Evolutionary conservation across 441 rosid species (phyloP), one percentile per base, ranked within the genome.

Genomic region (Codiaeum variegatum): DNA sequence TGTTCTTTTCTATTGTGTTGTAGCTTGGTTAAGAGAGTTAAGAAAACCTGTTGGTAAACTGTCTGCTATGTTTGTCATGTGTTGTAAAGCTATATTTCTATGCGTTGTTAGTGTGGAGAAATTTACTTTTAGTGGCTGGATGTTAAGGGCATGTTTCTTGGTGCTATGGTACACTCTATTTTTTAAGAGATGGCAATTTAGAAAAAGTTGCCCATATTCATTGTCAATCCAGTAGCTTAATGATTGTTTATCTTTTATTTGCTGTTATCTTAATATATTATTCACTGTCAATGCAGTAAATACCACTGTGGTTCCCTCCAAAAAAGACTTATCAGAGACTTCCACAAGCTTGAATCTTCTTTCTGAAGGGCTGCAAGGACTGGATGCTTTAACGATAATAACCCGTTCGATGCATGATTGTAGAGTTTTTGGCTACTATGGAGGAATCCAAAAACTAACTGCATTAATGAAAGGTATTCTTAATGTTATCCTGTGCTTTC

Each of bases 391-490:
- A 76, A 80, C 80, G 69, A 70, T 90, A 76, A 74, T 85, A 32
- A 83, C 79, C 42, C 85, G 91, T 67, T 90, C 96, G 23, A 78
- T 88, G 80, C 91, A 90, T 84, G 88, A 90, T 80, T 86, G 96
- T 83, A 83, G 84, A 80, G 88, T 86, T 75, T 85, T 90, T 84
- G 91, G 86, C 62, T 86, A 81, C 65, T 84, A 84, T 77, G 87
- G 93, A 59, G 96, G 96, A 65, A 78, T 87, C 75, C 93, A 86
- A 76, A 88, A 84, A 80, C 86, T 88, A 63, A 88, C 90, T 56
- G 90, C 89, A 31, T 73, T 88, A 76, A 78, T 90, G 90, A 90
- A 90, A 86, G 96, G 93, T 90, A 75, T 72, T 44, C 31, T 76
- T 60, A 26, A 66, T 62, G 31, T 66, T 49, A 66, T 70, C 6